Evolutionary conservation across 1,284 basidiomycete genomes (phyloP).

Genomic region (Pascua guehoae): DNA sequence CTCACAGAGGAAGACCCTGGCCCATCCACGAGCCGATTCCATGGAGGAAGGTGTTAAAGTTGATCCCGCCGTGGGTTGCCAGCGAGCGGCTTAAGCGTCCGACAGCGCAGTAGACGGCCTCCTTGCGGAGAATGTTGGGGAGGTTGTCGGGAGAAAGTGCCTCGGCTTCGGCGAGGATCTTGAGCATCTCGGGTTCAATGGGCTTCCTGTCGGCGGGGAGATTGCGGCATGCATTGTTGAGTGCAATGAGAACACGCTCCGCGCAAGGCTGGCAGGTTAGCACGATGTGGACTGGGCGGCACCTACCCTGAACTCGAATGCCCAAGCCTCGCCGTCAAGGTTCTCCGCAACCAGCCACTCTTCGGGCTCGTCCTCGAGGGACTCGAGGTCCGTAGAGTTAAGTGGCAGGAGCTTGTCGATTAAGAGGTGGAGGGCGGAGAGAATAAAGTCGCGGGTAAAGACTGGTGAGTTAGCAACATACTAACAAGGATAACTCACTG

Average conservation of each 20-base stretch:
- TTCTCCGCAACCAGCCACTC: slow-evolving; percentile 78
- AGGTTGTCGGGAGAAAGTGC: slow-evolving; percentile 56
- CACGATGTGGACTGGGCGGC: neutral
- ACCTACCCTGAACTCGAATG: slow-evolving; percentile 73
- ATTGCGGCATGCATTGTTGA: slow-evolving; percentile 69
- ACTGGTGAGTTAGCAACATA: slow-evolving; percentile 52
- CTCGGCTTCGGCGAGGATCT: slow-evolving; percentile 57
- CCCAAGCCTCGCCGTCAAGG: slow-evolving; percentile 83
- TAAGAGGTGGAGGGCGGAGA: slow-evolving; percentile 70
- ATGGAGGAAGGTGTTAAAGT: slow-evolving; percentile 37
- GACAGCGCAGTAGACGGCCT: slow-evolving; percentile 81
- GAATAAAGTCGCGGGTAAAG: slow-evolving; percentile 68
- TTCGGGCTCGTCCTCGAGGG: slow-evolving; percentile 78
- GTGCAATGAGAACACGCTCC: slow-evolving; percentile 76
- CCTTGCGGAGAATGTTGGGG: slow-evolving; percentile 67
- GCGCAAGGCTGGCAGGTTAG: slow-evolving; percentile 62
- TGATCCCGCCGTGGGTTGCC: slow-evolving; percentile 34
- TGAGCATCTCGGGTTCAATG: slow-evolving; percentile 67
- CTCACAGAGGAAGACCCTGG: slow-evolving; percentile 37
- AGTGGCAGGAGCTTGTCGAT: slow-evolving; percentile 78
- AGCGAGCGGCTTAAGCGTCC: slow-evolving; percentile 74
- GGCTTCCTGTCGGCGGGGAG: slow-evolving; percentile 49
- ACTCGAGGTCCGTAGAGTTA: slow-evolving; percentile 69
- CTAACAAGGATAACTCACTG: slow-evolving; percentile 26
- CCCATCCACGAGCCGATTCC: slow-evolving; percentile 35